Conservation (phyloP, 495 filamentous ascomycete species). For the Aspergillus baeticus region DNA sequence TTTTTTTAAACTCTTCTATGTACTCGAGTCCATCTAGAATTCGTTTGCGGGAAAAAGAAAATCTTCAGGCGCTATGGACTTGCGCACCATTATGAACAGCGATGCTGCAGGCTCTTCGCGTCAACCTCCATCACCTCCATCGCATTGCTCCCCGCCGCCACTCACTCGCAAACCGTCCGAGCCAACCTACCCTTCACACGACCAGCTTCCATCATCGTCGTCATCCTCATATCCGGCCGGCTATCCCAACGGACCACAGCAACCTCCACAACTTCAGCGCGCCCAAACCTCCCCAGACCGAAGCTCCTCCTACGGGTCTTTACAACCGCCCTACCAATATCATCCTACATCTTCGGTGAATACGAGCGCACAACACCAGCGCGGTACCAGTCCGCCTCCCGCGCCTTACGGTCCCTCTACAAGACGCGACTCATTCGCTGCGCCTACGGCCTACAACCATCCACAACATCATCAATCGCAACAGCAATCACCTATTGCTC, state of each 20-base stretch:
- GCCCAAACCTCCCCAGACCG: conserved; percentile 41
- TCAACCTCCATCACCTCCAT: conserved; percentile 21
- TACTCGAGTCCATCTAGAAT: background rate
- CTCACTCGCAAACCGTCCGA: conserved; percentile 27
- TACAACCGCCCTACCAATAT: conserved; percentile 49
- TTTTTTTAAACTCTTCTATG: background rate
- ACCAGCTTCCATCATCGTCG: conserved; percentile 25
- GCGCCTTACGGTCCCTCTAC: conserved; percentile 34
- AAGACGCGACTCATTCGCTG: conserved; percentile 36
- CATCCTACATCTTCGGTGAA: conserved; percentile 33
- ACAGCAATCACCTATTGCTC: conserved; percentile 41
- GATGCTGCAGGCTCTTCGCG: conserved; percentile 41
- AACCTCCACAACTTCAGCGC: conserved; percentile 41
- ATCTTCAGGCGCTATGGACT: conserved; percentile 44
- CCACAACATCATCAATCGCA: conserved; percentile 26
- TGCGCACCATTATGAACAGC: conserved; percentile 54
- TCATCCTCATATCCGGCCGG: conserved; percentile 26
- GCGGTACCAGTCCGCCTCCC: conserved; percentile 38
- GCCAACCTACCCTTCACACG: conserved; percentile 29
- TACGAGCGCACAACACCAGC: conserved; percentile 32
- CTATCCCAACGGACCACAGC: conserved; percentile 40
- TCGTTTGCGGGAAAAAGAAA: conserved; percentile 1
- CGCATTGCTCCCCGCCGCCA: conserved; percentile 21
- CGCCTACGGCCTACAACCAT: conserved; percentile 32
- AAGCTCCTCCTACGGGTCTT: conserved; percentile 40